phyloP scores from a whole-genome alignment of 345 rosid genomes.

The Eucalyptus leucophloia region DNA sequence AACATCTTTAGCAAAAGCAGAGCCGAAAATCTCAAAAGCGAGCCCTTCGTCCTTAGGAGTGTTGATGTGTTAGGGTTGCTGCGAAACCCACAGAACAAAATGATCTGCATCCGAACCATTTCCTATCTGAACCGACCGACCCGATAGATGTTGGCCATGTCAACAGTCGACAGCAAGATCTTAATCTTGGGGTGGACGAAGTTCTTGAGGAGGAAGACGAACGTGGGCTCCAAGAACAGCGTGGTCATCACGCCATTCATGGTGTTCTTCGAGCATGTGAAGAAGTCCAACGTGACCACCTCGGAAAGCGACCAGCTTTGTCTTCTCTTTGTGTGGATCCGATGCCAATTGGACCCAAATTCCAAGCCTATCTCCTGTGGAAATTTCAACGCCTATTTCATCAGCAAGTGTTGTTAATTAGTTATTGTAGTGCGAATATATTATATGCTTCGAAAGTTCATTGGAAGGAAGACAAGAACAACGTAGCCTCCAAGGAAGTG shows the following conservation, averaged over 20 bases:
- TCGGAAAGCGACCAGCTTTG: not conserved
- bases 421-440: not conserved
- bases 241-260: not conserved
- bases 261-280: not conserved
- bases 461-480: not conserved
- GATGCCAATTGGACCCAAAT: not conserved
- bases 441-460: not conserved
- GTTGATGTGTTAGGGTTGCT: not conserved
- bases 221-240: not conserved
- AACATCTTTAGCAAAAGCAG: not conserved
- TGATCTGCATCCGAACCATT: not conserved
- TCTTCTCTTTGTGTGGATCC: not conserved
- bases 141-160: not conserved
- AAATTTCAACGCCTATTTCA: not conserved
- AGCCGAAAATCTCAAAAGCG: not conserved
- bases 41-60: not conserved
- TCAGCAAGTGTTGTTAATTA: not conserved
- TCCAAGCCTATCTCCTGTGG: not conserved
- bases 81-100: not conserved
- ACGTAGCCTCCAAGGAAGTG: not conserved
- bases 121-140: not conserved
- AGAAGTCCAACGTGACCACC: not conserved
- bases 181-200: not conserved
- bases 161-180: not conserved
- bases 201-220: not conserved